Base-by-base conservation (phyloP, 2,329 filamentous ascomycete genomes). In the Fusarium tupiense region DNA sequence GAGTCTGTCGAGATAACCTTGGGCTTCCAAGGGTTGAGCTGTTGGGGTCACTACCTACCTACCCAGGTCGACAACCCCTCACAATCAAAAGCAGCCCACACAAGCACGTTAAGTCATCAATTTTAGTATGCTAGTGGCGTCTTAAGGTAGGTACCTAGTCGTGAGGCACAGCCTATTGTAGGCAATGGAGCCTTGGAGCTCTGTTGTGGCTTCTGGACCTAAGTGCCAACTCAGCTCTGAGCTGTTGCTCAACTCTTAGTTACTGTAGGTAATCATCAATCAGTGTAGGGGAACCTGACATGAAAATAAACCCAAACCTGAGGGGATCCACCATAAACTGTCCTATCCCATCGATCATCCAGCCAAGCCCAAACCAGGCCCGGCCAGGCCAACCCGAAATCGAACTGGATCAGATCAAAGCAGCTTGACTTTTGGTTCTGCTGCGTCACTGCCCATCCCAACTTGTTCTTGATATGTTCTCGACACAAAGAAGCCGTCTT, bases 391-490 rank as follows among this genome's bases (percentile, higher is more conserved):
- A 72, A 44, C 40, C 68, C 72, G 62, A 72, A 69, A 66, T 54
- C 69, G 74, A 75, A 69, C 64, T 74, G 68, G 72, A 69, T 52
- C 76, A 75, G 64, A 69, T 68, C 63, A 75, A 71, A 67, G 73
- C 67, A 74, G 53, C 72, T 72, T 67, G 67, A 61, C 67, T 57
- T 72, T 75, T 44, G 65, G 62, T 69, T 76, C 64, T 73, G 66
- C 62, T 76, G 75, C 72, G 75, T 77, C 76, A 76, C 73, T 65
- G 70, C 69, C 64, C 60, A 69, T 67, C 56, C 57, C 52, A 66
- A 64, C 61, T 60, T 54, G 57, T 65, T 54, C 69, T 67, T 61
- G 58, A 74, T 69, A 61, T 71, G 58, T 57, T 43, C 56, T 63
- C 64, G 49, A 64, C 47, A 64, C 52, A 67, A 58, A 52, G 38